These are phyloP conservation scores for Cadophora sp. DNA, from an alignment of 2,329 filamentous ascomycete species.

Conservation along the genomic window DNA sequence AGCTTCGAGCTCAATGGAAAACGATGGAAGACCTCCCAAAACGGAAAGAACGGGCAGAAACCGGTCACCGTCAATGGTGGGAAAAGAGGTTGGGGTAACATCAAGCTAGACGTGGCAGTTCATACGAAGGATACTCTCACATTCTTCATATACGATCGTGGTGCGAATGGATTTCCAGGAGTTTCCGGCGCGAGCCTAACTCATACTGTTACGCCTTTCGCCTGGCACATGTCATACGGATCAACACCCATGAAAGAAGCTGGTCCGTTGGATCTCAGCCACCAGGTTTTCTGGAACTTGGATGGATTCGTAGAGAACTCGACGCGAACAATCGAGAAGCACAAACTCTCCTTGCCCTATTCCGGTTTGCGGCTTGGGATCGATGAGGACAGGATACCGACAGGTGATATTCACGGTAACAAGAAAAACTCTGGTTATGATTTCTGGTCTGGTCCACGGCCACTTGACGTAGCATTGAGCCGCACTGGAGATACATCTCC, in stretches of 20 bases:
- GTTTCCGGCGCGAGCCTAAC: not conserved
- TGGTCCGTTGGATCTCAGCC: constrained; percentile 74
- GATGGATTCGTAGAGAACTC: constrained; percentile 71
- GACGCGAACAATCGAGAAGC: constrained; percentile 67
- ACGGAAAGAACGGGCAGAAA: not conserved
- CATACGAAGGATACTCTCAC: constrained; percentile 7
- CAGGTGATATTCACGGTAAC: constrained; percentile 73
- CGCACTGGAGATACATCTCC: not conserved
- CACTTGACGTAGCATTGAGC: constrained; percentile 60
- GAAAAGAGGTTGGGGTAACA: not conserved
- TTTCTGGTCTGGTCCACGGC: constrained; percentile 80
- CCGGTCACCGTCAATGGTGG: constrained; percentile 3
- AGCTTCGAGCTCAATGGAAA: constrained; percentile 1
- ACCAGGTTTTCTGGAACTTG: constrained; percentile 76
- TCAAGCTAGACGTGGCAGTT: not conserved
- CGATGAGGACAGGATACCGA: constrained; percentile 75
- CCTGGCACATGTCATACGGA: constrained; percentile 9
- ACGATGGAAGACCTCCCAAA: not conserved
- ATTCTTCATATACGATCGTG: not conserved
- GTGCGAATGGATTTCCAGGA: not conserved
- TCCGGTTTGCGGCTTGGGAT: constrained; percentile 69
- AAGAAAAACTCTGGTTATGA: constrained; percentile 71
- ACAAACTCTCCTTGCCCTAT: constrained; percentile 74
- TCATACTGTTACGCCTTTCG: not conserved
- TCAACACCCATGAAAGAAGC: constrained; percentile 13